Conservation (phyloP, 1,139 yeast genomes). For the Ashbya aceris region DNA sequence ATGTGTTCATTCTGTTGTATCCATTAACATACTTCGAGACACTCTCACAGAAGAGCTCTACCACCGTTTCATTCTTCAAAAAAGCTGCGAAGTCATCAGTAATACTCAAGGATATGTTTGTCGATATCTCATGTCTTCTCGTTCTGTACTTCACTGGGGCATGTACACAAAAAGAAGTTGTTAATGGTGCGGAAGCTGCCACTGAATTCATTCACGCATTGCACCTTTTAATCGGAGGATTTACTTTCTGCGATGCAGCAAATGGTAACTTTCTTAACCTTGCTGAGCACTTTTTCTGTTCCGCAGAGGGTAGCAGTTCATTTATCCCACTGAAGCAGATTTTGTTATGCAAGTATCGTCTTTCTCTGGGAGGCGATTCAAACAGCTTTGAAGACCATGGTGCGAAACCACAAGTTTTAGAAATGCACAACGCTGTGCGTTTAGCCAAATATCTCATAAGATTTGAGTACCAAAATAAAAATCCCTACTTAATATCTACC, state of each 20-base stretch:
- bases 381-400: constrained; percentile 61
- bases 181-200: constrained; percentile 17
- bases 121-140: constrained; percentile 36
- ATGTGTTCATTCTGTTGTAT: constrained; percentile 34
- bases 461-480: constrained; percentile 47
- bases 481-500: constrained; percentile 48
- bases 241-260: constrained; percentile 60
- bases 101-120: constrained; percentile 45
- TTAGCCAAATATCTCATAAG: constrained; percentile 56
- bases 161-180: constrained; percentile 1
- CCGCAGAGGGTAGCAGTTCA: constrained; percentile 36
- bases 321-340: constrained; percentile 62
- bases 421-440: constrained; percentile 43
- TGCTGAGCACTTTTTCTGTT: constrained; percentile 46
- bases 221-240: constrained; percentile 66
- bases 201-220: constrained; percentile 39
- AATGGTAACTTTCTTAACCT: constrained; percentile 54
- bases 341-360: constrained; percentile 68
- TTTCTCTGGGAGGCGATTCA: constrained; percentile 48
- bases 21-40: constrained; percentile 36
- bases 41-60: constrained; percentile 16
- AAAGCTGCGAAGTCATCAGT: constrained; percentile 30
- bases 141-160: constrained; percentile 31
- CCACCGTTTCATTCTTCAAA: constrained; percentile 23
- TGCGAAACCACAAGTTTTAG: constrained; percentile 39